Evolutionary conservation across 1,284 basidiomycete genomes (phyloP), one percentile per base, ranked within the genome.

Genomic region (Apiotrichum siamense): DNA sequence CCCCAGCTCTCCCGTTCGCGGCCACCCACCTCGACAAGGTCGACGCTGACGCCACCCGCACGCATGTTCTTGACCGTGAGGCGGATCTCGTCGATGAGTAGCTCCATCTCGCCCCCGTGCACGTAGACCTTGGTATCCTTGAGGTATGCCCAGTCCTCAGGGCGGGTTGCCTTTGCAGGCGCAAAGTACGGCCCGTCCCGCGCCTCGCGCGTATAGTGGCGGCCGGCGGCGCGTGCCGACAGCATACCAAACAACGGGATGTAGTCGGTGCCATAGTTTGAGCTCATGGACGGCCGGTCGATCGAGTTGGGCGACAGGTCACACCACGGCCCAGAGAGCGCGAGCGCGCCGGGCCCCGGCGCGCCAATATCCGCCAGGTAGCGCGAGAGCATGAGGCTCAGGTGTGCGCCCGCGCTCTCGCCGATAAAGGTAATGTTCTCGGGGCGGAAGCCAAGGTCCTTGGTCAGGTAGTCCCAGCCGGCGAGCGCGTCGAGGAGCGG

Each of bases 401-500:
- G 43, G 44, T 59, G 49, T 3, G 33, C 57, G 21, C 57, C 57
- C 0, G 57, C 57, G n/a, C 53, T 55, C 46, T 59, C 53, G 40
- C 57, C 57, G 11, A 31, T 23, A 3, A 59, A 32, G 17, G 55
- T 31, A 47, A 59, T 47, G 17, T 42, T 43, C 15, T 41, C 20
- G 2, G 57, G 54, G 11, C 26, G 33, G n/a, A 59, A 55, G 7
- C 51, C 50, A 13, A 59, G 50, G 5, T 29, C 41, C 10, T 21
- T 20, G 4, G 46, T 49, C 12, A 55, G 43, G 25, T 59, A 53
- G 17, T 43, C 26, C 57, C 53, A 59, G 21, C 51, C 54, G 13
- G 54, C 50, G n/a, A 59, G 49, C 12, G 53, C 53, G 45, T 59
- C 57, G 26, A 55, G 37, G 12, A 59, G 49, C n/a, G 57, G 51